Percentiles rank a stretch among this genome's conserved stretches.
Evolutionary conservation across 257 asterid species (phyloP).

Genomic region (Schizonepeta tenuifolia): DNA sequence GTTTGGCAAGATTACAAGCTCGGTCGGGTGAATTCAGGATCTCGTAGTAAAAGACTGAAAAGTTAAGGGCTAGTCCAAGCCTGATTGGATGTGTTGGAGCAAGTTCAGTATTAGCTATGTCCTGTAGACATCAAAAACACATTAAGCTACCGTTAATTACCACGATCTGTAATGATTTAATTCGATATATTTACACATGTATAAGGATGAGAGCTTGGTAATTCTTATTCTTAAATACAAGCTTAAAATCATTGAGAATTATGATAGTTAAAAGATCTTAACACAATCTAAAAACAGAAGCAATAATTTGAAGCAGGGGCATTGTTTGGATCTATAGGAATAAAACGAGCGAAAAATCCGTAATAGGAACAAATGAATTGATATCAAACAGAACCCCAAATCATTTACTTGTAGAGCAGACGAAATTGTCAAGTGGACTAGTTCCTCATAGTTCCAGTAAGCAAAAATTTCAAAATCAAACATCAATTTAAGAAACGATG

Average conservation of each 20-base stretch:
- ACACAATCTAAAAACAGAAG: not conserved
- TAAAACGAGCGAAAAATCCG: not conserved
- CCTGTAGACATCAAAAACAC: slow-evolving; percentile 37
- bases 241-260: not conserved
- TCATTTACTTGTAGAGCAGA: not conserved
- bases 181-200: not conserved
- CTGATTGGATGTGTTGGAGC: slow-evolving; percentile 63
- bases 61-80: slow-evolving; percentile 60
- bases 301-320: not conserved
- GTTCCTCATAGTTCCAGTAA: not conserved
- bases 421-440: not conserved
- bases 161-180: slow-evolving; percentile 10
- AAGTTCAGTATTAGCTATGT: slow-evolving; percentile 51
- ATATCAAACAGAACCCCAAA: not conserved
- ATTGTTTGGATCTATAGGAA: not conserved
- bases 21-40: slow-evolving; percentile 61
- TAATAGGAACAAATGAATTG: not conserved
- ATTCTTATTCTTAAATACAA: not conserved
- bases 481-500: not conserved
- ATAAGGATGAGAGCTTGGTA: not conserved
- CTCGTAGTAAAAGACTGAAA: slow-evolving; percentile 64
- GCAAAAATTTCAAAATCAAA: not conserved
- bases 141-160: not conserved
- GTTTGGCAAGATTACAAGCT: slow-evolving; percentile 62
- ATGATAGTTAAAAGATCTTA: not conserved